Evolutionary conservation across 192 early-diverging fungal species (phyloP), one percentile per base, ranked within the genome.

Genomic region (Backusella psychrophila): DNA sequence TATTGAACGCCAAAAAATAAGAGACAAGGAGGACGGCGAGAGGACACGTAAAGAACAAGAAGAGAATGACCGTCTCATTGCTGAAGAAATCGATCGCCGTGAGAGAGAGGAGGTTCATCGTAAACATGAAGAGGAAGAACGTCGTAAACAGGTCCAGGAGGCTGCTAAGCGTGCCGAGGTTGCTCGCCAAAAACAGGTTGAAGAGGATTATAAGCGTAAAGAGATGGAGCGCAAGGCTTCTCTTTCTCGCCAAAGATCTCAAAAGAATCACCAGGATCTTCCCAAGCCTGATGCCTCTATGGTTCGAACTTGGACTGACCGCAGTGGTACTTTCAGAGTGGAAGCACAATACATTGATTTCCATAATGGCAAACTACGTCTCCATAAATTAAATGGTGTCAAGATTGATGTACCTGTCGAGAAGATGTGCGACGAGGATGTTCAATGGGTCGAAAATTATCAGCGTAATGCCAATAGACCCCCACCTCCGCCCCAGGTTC

Each of bases 311-410:
- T 99, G 97, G 98, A 97, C 93, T 0, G 98, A 99, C 80, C 87
- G 92, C 31, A 90, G 94, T 4, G 97, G 96, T 70, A 84, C 94
- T 1, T 98, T 97, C 86, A 95, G 88, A 59, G 96, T 97, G 2
- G 94, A 98, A 38, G 98, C 98, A 8, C 90, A 95, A 80, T 97
- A 93, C 39, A 41, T 98, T 19, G 81, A 86, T 33, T 89, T 93
- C 69, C 69, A 84, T 23, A 93, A 97, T n/a, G 93, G 93, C 69
- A 94, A 95, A 73, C 91, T 96, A 39, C 93, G 97, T 26, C 81
- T 99, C 65, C 96, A 97, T 83, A 99, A 99, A 79, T 83, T 90
- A 4, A 99, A 99, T 80, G 95, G 96, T 73, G 96, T 96, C 69
- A 96, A 91, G 63, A 98, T 99, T 80, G 92, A 88, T 33, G 98